Percentiles rank a stretch among this genome's conserved stretches.
Evolutionary conservation across 2,329 filamentous ascomycete species (phyloP).

Genomic region (Dryadomyces sulphureus): DNA sequence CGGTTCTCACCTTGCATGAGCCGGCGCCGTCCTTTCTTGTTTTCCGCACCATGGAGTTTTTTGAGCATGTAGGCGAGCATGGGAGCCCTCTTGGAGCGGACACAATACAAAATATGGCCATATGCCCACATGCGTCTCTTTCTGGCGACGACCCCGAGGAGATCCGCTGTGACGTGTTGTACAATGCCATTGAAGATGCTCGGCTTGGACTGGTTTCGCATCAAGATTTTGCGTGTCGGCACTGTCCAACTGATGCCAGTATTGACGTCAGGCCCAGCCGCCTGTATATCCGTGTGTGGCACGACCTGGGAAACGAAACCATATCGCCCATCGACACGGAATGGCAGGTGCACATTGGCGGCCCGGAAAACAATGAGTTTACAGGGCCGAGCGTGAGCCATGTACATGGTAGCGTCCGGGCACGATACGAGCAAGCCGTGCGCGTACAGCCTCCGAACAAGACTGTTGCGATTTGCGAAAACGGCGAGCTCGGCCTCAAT

Average conservation of each 20-base stretch:
- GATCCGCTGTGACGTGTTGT: neutral
- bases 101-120: neutral
- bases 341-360: neutral
- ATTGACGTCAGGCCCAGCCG: neutral
- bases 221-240: conserved; percentile 1
- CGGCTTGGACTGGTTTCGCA: neutral
- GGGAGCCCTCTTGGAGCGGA: neutral
- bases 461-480: neutral
- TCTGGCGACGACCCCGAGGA: neutral
- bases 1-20: neutral
- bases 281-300: neutral
- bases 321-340: neutral
- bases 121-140: conserved; percentile 2
- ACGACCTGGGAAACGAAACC: conserved; percentile 1
- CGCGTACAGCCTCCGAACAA: neutral
- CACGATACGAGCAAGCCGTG: conserved; percentile 1
- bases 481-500: neutral
- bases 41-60: neutral
- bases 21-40: conserved; percentile 1
- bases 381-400: neutral
- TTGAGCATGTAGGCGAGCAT: neutral
- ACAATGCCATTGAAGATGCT: conserved; percentile 1
- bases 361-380: conserved; percentile 1
- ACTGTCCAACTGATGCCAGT: conserved; percentile 2
- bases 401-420: neutral